Conservation (phyloP, 345 rosid species). For the Eucalyptus sideroxylon region DNA sequence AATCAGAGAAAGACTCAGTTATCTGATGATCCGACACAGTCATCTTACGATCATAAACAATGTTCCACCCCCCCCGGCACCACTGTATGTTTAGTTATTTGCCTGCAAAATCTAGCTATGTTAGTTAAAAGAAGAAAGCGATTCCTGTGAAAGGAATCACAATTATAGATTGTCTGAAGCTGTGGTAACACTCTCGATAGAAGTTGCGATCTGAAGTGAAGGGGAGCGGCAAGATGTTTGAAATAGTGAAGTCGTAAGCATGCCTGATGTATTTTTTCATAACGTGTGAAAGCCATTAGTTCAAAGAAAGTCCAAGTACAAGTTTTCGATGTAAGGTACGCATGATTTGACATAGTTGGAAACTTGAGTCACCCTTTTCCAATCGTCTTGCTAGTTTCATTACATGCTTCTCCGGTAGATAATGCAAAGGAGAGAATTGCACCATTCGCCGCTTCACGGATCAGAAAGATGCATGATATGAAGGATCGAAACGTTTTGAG, state of each 20-base stretch:
- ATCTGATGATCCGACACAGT: slow-evolving; percentile 65
- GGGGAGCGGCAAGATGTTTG: neutral
- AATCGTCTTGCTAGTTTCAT: neutral
- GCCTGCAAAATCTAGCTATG: too few species aligned
- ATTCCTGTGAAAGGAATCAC: neutral
- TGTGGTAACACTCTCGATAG: neutral
- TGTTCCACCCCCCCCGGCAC: too few species aligned
- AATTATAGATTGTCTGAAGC: neutral
- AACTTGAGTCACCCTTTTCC: neutral
- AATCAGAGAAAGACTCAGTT: slow-evolving; percentile 72
- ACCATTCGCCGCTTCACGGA: neutral
- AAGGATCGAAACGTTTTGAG: neutral
- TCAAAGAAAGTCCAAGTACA: neutral
- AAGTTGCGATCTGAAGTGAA: neutral
- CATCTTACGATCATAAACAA: slow-evolving; percentile 8
- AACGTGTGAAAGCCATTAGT: neutral
- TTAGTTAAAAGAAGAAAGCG: neutral
- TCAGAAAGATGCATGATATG: neutral
- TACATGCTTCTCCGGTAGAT: neutral
- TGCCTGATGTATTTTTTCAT: neutral
- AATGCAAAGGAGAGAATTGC: neutral
- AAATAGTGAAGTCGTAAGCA: neutral
- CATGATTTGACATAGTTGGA: neutral
- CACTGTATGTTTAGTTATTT: too few species aligned
- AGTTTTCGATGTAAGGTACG: neutral